A percentile compares a stretch with the other conserved stretches of the same genome.
Evolutionary conservation across 2,329 filamentous ascomycete genomes (phyloP).

Genomic region (Thelonectria olida): DNA sequence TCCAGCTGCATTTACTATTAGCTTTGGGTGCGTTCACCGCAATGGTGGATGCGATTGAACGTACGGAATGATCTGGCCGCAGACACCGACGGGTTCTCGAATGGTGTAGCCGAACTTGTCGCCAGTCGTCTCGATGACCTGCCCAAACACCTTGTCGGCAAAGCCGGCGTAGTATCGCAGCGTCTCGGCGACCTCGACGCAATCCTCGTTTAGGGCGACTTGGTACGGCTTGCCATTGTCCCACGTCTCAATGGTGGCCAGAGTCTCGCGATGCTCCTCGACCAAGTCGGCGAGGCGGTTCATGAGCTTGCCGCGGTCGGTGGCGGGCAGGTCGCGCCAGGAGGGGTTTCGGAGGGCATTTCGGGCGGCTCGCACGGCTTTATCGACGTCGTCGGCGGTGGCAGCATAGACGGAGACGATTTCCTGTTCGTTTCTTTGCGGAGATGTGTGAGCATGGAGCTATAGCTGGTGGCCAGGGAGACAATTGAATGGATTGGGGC

Average conservation of each 20-base stretch:
- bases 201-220: conserved; percentile 72
- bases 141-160: conserved; percentile 81
- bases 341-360: conserved; percentile 72
- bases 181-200: conserved; percentile 58
- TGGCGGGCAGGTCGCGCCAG: conserved; percentile 74
- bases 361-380: conserved; percentile 59
- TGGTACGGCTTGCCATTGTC: conserved; percentile 81
- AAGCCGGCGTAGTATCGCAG: conserved; percentile 82
- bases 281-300: conserved; percentile 74
- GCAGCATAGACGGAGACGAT: conserved; percentile 46
- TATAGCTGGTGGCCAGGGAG: not conserved
- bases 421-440: conserved; percentile 41
- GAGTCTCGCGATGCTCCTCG: conserved; percentile 65
- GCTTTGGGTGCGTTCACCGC: not conserved
- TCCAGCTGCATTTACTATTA: conserved; percentile 54
- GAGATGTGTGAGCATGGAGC: not conserved
- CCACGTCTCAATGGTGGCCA: conserved; percentile 72
- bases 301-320: conserved; percentile 75
- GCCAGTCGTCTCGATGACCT: conserved; percentile 77
- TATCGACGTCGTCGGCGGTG: conserved; percentile 43
- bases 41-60: not conserved
- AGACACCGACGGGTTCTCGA: conserved; percentile 21
- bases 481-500: conserved; percentile 3
- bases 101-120: conserved; percentile 73
- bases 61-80: conserved; percentile 24